These are phyloP conservation scores for Chernovozyma aurita DNA, from an alignment of 1,139 yeast species.

Conservation along the genomic window DNA sequence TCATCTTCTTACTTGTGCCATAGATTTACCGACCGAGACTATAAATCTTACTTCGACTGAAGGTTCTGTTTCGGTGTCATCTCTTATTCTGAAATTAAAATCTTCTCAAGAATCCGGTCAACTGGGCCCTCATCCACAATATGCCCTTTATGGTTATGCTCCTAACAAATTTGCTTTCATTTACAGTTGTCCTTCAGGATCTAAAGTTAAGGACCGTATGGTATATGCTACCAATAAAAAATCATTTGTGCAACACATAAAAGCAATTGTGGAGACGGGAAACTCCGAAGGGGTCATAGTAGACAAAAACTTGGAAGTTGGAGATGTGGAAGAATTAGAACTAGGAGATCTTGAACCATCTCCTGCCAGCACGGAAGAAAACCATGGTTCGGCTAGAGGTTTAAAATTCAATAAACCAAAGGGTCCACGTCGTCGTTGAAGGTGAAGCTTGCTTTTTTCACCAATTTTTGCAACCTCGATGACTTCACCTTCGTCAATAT, in stretches of 20 bases:
- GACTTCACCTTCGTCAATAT: no score
- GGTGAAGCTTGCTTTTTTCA: no score
- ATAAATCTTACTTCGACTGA: conserved; percentile 18
- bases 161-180: conserved; percentile 48
- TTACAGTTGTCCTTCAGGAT: conserved; percentile 86
- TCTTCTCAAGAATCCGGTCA: conserved; percentile 6
- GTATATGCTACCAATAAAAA: conserved; percentile 80
- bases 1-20: conserved; percentile 26
- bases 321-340: conserved; percentile 66
- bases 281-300: conserved; percentile 18
- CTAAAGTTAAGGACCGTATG: conserved; percentile 90
- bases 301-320: conserved; percentile 54
- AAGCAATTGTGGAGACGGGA: conserved; percentile 23
- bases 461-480: no score
- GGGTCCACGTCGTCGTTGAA: conserved; percentile 49
- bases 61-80: conserved; percentile 14
- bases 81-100: conserved; percentile 21
- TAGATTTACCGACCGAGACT: conserved; percentile 26
- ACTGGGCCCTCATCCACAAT: conserved; percentile 36
- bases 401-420: conserved; percentile 49
- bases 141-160: conserved; percentile 48
- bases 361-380: conserved; percentile 10
- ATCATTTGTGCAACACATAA: conserved; percentile 55
- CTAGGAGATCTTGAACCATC: conserved; percentile 23
- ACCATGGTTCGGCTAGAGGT: conserved; percentile 11